Base-by-base conservation (phyloP, 495 filamentous ascomycete species). In the Annulohypoxylon maeteangense region DNA sequence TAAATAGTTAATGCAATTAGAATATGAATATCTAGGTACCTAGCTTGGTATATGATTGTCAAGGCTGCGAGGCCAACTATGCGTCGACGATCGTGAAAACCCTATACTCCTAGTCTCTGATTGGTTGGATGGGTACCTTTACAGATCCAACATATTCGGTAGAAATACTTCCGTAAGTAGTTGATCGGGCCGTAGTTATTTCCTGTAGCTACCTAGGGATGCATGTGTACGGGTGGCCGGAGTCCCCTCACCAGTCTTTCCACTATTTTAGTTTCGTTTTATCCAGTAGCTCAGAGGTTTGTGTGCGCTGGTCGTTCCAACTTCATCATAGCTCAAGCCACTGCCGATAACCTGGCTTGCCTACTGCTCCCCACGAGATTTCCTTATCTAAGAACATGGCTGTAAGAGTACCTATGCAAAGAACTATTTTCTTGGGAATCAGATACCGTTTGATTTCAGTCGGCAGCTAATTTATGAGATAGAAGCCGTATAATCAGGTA, bases 401-500 rank as follows among this genome's bases (percentile, higher is more conserved):
- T 38, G 75, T 77, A 32, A 75, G 75, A 71, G 31, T 66, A 34
- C 25, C 12, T 5, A 42, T 44, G 0, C 20, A 0, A 14, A 20
- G n/a, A n/a, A 12, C 36, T 42, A 34, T 10, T 4, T 53, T 62
- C 14, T 22, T 23, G 51, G 12, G 4, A 7, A 6, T 51, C 14
- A 44, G 11, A 20, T 18, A 51, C 48, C 7, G 47, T 14, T 32
- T n/a, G 23, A 55, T 55, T 12, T 22, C n/a, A 14, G 51, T 12
- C 12, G n/a, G 22, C 18, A 22, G 27, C 51, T 55, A 55, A 42
- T 7, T 50, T 55, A 29, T 22, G 51, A 40, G 25, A 60, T 20
- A 76, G 80, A 74, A 75, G 59, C 75, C 82, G 4, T 83, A 85
- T 69, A 80, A 83, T 23, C 92, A 94, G 74, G 87, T 95, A 73